Evolutionary conservation across 805 yeast genomes (phyloP), one percentile per base, ranked within the genome.

Genomic region (Wickerhamomyces queroliae): DNA sequence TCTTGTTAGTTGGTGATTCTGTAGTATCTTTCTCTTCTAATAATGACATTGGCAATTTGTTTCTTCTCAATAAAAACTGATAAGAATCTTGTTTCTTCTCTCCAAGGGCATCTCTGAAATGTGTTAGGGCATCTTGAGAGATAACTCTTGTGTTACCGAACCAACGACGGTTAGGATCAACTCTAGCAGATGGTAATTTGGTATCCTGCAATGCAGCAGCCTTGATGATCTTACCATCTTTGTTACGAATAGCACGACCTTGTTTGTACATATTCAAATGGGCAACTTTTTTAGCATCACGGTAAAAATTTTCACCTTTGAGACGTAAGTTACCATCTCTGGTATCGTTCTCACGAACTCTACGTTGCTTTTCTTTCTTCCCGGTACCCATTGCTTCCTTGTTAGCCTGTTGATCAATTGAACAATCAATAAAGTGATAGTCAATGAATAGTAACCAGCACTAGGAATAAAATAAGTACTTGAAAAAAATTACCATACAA

Each of bases 141-240:
- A 91, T 91, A 30, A 91, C 99, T 58, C 99, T 78, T 12, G 99
- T 88, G 64, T 89, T 93, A 36, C 96, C 96, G 59, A 93, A 93
- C 99, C 98, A 91, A 58, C 95, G 78, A 62, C 96, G 78, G 62
- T 91, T 91, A 7, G 99, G 98, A 58, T 87, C 96, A 33, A 91
- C 95, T 45, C 99, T 73, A 2, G 98, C 98, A 47, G 70, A 78
- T 12, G 98, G 98, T 22, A 85, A 72, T 46, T 88, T 90, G 4
- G 88, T 80, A 50, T 85, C 81, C 61, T 91, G 99, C 42, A 91
- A 73, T 22, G 78, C 80, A 16, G 98, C 97, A 33, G 95, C 96
- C 57, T 77, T 72, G 39, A 88, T 74, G 43, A 90, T 74, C 24
- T 89, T 96, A 56, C 98, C 98, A 46, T 78, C 72, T 37, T 88